Evolutionary conservation across 148 eudicot species (phyloP).

Genomic region (Camellia lanceoleosa): DNA sequence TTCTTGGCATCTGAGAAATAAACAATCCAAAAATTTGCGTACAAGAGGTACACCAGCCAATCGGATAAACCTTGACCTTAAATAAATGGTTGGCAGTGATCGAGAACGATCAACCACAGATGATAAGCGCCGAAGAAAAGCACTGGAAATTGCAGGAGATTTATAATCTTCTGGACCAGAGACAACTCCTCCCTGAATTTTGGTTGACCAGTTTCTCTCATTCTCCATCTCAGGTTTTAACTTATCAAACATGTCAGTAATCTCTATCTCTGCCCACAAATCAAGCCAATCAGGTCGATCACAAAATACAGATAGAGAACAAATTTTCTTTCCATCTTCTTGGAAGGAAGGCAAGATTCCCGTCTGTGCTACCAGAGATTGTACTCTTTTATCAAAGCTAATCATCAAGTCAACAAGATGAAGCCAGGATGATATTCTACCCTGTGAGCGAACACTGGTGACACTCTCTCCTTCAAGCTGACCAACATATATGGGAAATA

Average conservation of each 20-base stretch:
- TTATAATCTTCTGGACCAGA: constrained; percentile 63
- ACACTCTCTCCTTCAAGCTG: constrained; percentile 56
- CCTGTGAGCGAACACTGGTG: constrained; percentile 43
- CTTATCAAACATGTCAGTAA: constrained; percentile 45
- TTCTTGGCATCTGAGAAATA: constrained; percentile 68
- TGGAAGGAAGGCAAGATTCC: constrained; percentile 50
- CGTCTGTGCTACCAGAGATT: constrained; percentile 54
- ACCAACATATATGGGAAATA: constrained; percentile 60
- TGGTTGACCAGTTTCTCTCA: constrained; percentile 65
- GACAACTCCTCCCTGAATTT: constrained; percentile 32
- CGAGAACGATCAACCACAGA: constrained; percentile 74
- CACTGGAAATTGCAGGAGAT: constrained; percentile 63
- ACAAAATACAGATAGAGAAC: constrained; percentile 72
- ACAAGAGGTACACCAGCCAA: constrained; percentile 55
- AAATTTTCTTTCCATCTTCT: constrained; percentile 67
- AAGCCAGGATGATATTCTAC: constrained; percentile 68
- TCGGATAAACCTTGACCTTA: constrained; percentile 64
- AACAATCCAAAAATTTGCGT: constrained; percentile 41
- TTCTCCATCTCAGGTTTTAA: constrained; percentile 61
- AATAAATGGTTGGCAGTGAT: constrained; percentile 56
- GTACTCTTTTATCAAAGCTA: constrained; percentile 71
- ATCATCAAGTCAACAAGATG: constrained; percentile 90
- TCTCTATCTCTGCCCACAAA: constrained; percentile 87
- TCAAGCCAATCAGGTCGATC: constrained; percentile 98
- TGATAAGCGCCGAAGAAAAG: constrained; percentile 52